These are phyloP conservation scores for Flueggea neowawraea DNA, from an alignment of 441 rosid genomes.

Conservation along the genomic window DNA sequence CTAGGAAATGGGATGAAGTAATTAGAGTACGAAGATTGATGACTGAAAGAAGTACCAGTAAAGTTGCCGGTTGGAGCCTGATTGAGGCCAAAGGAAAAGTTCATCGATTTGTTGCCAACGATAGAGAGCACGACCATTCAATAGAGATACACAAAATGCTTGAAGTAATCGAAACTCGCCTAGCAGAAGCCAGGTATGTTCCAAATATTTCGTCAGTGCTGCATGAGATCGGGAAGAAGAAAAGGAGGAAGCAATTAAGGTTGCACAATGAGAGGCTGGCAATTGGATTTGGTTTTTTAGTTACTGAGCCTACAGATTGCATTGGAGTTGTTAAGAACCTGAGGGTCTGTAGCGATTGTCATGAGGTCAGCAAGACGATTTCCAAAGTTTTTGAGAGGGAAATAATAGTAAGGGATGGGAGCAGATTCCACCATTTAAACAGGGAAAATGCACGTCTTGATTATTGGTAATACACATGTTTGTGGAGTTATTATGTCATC, in stretches of 20 bases:
- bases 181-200: slow-evolving; percentile 24
- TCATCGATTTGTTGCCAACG: slow-evolving; percentile 23
- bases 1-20: slow-evolving; percentile 22
- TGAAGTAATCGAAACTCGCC: slow-evolving; percentile 21
- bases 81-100: slow-evolving; percentile 22
- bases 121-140: slow-evolving; percentile 16
- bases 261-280: slow-evolving; percentile 32
- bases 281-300: slow-evolving; percentile 28
- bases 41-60: slow-evolving; percentile 16
- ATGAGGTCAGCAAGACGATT: slow-evolving; percentile 28
- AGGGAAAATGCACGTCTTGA: slow-evolving; percentile 23
- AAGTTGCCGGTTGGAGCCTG: slow-evolving; percentile 24
- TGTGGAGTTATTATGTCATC: too few species aligned
- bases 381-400: slow-evolving; percentile 18
- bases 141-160: slow-evolving; percentile 24
- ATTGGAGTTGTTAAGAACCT: slow-evolving; percentile 26
- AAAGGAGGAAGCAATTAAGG: slow-evolving; percentile 24
- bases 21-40: slow-evolving; percentile 15
- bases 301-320: slow-evolving; percentile 10
- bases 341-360: slow-evolving; percentile 30
- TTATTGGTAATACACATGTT: slow-evolving; percentile 9
- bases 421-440: slow-evolving; percentile 32
- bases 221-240: slow-evolving; percentile 38
- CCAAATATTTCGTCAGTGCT: slow-evolving; percentile 21
- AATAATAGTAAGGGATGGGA: slow-evolving; percentile 29